A percentile compares a stretch with the other conserved stretches of the same genome.
phyloP scores from a whole-genome alignment of 768 basidiomycete species.

The Rhizopogon vinicolor region DNA sequence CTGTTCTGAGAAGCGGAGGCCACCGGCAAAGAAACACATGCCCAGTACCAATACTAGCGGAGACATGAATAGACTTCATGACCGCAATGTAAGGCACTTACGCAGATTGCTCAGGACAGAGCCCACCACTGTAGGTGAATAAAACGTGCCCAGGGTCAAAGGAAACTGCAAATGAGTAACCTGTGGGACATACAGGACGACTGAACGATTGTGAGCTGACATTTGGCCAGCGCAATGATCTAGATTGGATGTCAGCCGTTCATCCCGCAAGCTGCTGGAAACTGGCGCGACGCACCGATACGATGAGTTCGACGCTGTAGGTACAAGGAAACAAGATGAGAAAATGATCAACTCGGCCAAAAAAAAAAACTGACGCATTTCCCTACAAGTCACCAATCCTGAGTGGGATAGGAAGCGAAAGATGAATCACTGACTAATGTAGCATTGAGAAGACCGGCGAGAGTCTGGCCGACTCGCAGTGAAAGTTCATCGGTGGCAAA shows the following conservation, averaged over 20 bases:
- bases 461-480: too few relatives aligned
- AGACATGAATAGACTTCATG: background rate
- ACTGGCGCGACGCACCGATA: conserved; percentile 51
- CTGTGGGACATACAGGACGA: conserved; percentile 48
- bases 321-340: background rate
- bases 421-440: too few relatives aligned
- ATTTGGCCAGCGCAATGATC: conserved; percentile 78
- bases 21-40: conserved; percentile 83
- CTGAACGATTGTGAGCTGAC: conserved; percentile 78
- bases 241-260: conserved; percentile 21
- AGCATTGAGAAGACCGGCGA: too few relatives aligned
- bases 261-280: background rate
- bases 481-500: too few relatives aligned
- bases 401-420: too few relatives aligned
- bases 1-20: conserved; percentile 72
- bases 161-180: background rate
- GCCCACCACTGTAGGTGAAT: conserved; percentile 55
- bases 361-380: too few relatives aligned
- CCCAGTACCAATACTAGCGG: conserved; percentile 79
- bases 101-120: conserved; percentile 77
- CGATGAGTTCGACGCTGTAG: conserved; percentile 52
- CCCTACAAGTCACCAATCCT: too few relatives aligned
- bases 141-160: background rate
- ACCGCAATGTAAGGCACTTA: conserved; percentile 23
- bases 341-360: background rate